Base-by-base conservation (phyloP, 2,329 filamentous ascomycete species). In the Phaeosphaeriaceae sp. region DNA sequence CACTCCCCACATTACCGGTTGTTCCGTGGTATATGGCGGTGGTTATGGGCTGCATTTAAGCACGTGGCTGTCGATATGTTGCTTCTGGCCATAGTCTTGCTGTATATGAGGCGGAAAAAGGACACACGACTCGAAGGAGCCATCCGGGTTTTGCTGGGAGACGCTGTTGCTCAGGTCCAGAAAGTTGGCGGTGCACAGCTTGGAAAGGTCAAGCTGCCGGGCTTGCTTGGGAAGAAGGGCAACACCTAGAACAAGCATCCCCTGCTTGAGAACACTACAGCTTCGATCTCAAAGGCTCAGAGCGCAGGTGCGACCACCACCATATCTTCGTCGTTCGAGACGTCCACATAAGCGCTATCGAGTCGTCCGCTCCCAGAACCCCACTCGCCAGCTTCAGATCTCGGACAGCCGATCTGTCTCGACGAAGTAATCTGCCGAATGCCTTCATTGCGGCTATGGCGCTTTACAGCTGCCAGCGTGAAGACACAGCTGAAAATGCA, bases 31-130 rank as follows among this genome's bases (percentile, higher is more conserved):
- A 51, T 71, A n/a, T 84, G 86, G 54, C 85, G 74, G 2, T 67
- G 72, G 53, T 33, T 67, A 4, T 96, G 92, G 91, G 92, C 92
- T 85, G 67, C 89, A 3, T 74, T 90, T 0, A 92, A 92, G 73
- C 92, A 97, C 71, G 68, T 95, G 6, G 81, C 91, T 25, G 83
- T 91, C 46, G 92, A 98, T 76, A 74, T 89, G 10, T 80, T 90
- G 24, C 77, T 93, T 2, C 75, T 94, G 15, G 83, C 82, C 25
- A 65, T 92, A 1, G 78, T 93, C 40, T 74, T 94, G 48, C 69
- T 92, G 7, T 93, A 89, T 86, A 85, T 94, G 85, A 82, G 91
- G 53, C 85, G 84, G 63, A 87, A 86, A 71, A 89, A 89, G 67
- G 91, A 94, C 69, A 81, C 85, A 48, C 82, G 91, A 57, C 76